Evolutionary conservation across 1,284 basidiomycete genomes (phyloP).

Genomic region (Austroboletus niveus): DNA sequence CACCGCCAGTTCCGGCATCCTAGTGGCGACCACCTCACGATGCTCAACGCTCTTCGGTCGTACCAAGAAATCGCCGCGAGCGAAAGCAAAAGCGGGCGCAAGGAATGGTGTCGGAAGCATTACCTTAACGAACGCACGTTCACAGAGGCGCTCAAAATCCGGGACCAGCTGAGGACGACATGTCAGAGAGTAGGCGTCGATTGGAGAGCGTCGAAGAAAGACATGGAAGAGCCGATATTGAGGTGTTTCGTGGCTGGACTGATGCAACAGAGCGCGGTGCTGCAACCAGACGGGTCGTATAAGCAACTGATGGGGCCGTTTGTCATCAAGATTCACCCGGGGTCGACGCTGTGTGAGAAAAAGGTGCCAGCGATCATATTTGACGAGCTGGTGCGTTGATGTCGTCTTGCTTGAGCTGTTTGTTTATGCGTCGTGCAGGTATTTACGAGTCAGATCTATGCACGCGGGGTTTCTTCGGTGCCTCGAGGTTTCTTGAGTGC

Average conservation of each 20-base stretch:
- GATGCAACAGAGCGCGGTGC: conserved; percentile 78
- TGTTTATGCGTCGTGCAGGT: conserved; percentile 40
- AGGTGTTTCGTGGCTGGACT: conserved; percentile 73
- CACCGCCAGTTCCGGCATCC: conserved; percentile 78
- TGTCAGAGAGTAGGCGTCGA: conserved; percentile 66
- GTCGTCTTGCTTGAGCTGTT: not conserved
- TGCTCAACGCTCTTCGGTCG: conserved; percentile 80
- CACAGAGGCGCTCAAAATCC: conserved; percentile 80
- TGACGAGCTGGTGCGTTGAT: conserved; percentile 77
- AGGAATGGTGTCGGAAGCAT: conserved; percentile 81
- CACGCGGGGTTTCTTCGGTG: conserved; percentile 81
- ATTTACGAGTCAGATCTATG: conserved; percentile 83
- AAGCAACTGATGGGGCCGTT: conserved; percentile 78
- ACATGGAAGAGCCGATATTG: conserved; percentile 58
- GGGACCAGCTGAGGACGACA: conserved; percentile 73
- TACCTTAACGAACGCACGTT: conserved; percentile 86
- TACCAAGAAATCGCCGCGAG: conserved; percentile 61
- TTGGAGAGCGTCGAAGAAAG: conserved; percentile 55
- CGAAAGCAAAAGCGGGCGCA: conserved; percentile 49
- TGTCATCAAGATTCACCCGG: conserved; percentile 89
- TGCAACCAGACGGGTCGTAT: conserved; percentile 83
- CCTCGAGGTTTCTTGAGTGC: conserved; percentile 44
- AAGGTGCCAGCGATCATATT: conserved; percentile 85
- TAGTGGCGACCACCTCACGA: conserved; percentile 89
- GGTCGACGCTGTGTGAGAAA: conserved; percentile 75